Percentiles rank a stretch among this genome's conserved stretches.
Evolutionary conservation across 257 asterid species (phyloP).

Genomic region (Voacanga thouarsii): DNA sequence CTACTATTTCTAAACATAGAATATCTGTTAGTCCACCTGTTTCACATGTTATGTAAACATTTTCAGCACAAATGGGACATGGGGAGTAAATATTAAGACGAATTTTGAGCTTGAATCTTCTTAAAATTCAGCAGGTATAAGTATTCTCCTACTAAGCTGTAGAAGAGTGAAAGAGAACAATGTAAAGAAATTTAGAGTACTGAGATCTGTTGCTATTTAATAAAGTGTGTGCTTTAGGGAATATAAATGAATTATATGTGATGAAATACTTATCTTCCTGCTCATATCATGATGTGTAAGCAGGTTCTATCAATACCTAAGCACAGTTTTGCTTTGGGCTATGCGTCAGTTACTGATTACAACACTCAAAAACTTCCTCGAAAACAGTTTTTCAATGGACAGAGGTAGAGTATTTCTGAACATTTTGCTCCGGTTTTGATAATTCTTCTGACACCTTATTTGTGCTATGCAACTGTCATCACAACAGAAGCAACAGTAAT

Average conservation of each 20-base stretch:
- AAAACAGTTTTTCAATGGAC: constrained; percentile 61
- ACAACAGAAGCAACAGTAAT: background rate
- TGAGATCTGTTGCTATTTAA: background rate
- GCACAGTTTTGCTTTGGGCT: constrained; percentile 58
- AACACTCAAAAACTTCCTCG: constrained; percentile 74
- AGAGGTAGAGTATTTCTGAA: constrained; percentile 50
- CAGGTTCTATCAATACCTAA: constrained; percentile 91
- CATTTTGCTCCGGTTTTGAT: background rate
- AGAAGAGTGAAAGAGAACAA: background rate
- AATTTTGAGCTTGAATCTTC: background rate
- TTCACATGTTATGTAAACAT: background rate
- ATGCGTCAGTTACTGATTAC: constrained; percentile 76
- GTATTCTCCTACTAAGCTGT: background rate
- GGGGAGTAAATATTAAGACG: background rate
- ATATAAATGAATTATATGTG: background rate
- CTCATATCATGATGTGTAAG: background rate
- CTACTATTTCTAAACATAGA: background rate
- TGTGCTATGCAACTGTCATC: background rate
- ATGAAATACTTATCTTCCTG: background rate
- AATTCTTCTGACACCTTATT: background rate
- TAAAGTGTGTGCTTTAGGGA: background rate
- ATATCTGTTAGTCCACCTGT: background rate
- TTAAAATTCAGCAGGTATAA: background rate
- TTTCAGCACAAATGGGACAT: background rate
- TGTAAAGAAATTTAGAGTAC: background rate